Evolutionary conservation across 2,329 filamentous ascomycete genomes (phyloP).

Genomic region (Phialemoniopsis sp.): DNA sequence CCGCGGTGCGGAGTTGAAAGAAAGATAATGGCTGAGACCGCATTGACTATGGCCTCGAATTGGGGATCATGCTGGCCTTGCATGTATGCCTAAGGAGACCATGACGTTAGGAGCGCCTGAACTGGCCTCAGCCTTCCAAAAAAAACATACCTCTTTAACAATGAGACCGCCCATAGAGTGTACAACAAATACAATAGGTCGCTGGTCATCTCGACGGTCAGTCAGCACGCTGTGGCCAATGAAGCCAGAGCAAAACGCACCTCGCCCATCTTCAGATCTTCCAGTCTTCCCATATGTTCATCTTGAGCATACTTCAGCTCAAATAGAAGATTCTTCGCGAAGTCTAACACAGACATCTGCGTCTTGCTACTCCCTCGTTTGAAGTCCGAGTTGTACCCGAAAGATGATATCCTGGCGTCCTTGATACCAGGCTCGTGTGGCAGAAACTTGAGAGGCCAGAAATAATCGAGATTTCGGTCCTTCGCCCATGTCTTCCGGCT

Average conservation of each 20-base stretch:
- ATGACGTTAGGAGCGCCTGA: too few species aligned
- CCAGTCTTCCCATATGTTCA: conserved; percentile 5
- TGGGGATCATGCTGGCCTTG: conserved; percentile 14
- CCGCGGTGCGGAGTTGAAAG: conserved; percentile 19
- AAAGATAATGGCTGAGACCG: conserved; percentile 14
- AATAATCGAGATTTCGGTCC: conserved; percentile 15
- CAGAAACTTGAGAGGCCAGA: conserved; percentile 25
- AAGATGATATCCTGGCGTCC: conserved; percentile 21
- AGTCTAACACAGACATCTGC: conserved; percentile 10
- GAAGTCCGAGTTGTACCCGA: conserved; percentile 25
- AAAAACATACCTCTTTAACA: conserved; percentile 7
- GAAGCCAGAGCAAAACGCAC: too few species aligned
- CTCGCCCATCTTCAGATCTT: too few species aligned
- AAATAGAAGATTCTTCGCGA: conserved; percentile 16
- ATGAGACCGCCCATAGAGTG: conserved; percentile 12
- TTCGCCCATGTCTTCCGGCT: conserved; percentile 23
- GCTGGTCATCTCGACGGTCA: too few species aligned
- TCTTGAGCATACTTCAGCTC: conserved; percentile 13
- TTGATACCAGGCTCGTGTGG: conserved; percentile 19
- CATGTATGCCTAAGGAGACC: conserved; percentile 3
- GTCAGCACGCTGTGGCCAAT: too few species aligned
- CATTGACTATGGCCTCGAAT: conserved; percentile 12
- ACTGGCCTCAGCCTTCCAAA: too few species aligned
- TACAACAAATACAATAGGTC: conserved; percentile 11
- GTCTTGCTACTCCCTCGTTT: conserved; percentile 4